phyloP scores from a whole-genome alignment of 768 basidiomycete genomes.

The Collybia mongolica region DNA sequence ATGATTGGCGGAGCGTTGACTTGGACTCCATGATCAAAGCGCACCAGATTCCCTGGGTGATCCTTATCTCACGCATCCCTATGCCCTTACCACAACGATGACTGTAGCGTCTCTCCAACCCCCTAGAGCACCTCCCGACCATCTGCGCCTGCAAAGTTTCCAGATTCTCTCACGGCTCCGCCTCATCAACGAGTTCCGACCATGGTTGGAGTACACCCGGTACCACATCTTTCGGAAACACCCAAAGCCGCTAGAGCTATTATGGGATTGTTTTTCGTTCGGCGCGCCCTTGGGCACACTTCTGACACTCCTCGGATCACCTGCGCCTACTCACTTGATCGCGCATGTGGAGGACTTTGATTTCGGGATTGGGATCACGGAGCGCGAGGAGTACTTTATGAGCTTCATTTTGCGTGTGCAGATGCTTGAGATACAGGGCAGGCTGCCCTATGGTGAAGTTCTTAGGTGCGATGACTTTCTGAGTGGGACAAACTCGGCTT shows the following conservation, averaged over 20 bases:
- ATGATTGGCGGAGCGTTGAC: too few relatives aligned
- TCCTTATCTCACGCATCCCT: neutral
- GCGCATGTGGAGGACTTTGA: constrained; percentile 26
- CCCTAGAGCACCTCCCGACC: constrained; percentile 34
- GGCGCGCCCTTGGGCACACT: constrained; percentile 34
- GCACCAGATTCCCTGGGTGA: too few relatives aligned
- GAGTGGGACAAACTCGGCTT: constrained; percentile 26
- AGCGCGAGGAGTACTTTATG: constrained; percentile 26
- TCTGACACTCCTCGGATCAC: constrained; percentile 35
- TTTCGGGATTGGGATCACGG: constrained; percentile 24
- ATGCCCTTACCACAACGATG: neutral
- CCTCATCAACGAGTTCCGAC: constrained; percentile 33
- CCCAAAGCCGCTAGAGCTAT: constrained; percentile 25
- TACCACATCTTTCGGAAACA: constrained; percentile 21
- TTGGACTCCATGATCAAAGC: too few relatives aligned
- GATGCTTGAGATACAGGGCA: constrained; percentile 29
- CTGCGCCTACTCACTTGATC: constrained; percentile 26
- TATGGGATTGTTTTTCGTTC: constrained; percentile 37
- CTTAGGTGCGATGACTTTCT: constrained; percentile 35
- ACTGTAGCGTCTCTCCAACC: constrained; percentile 18
- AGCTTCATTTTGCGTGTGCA: constrained; percentile 35
- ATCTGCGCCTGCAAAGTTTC: constrained; percentile 33
- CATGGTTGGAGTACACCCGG: constrained; percentile 30
- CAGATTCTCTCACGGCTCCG: constrained; percentile 35
- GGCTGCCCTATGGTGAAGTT: constrained; percentile 37